Base-by-base conservation (phyloP, 768 basidiomycete species). In the Psilocybe cyanescens region DNA sequence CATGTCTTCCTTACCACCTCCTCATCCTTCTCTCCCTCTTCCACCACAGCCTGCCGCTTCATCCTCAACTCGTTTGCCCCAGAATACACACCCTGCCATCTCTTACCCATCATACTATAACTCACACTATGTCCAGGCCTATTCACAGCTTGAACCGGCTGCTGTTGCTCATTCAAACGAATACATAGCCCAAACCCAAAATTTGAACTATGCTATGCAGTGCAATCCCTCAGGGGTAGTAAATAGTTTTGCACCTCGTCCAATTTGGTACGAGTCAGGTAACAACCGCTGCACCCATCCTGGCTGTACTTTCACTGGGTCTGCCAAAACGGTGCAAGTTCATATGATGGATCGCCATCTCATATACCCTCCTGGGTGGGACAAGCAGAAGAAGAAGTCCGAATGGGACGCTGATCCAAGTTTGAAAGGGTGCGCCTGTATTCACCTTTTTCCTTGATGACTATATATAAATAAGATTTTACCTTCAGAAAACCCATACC, bases 331-430 rank as follows among this genome's bases (percentile, higher is more conserved):
- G 28, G 84, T 94, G 14, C 89, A 94, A 72, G 80, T 78, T 30
- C 94, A 95, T 69, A 89, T 87, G 86, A 94, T 94, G 92, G 93
- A 94, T 67, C 82, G 92, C n/a, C 93, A 95, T 72, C 80, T 95
- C 46, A 86, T 94, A 50, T 93, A 86, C 65, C 93, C 94, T 24
- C 81, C 84, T 47, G 88, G 86, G 19, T 92, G 89, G 87, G 78
- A 88, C 30, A 79, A 83, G 49, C 72, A 73, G 65, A 82, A 80
- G 63, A 80, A 81, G 58, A 83, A 78, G 68, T 58, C 72, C 37
- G 89, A 89, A 31, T 93, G 92, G 91, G 92, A 92, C 69, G 86
- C 92, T 2, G 92, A 94, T 74, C 90, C 89, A 14, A 88, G 85
- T 72, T 78, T 94, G 55, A 91, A 86, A 75, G 91, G 91, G 92